Evolutionary conservation across 192 early-diverging fungal genomes (phyloP).

Genomic region (Coemansia sp.): DNA sequence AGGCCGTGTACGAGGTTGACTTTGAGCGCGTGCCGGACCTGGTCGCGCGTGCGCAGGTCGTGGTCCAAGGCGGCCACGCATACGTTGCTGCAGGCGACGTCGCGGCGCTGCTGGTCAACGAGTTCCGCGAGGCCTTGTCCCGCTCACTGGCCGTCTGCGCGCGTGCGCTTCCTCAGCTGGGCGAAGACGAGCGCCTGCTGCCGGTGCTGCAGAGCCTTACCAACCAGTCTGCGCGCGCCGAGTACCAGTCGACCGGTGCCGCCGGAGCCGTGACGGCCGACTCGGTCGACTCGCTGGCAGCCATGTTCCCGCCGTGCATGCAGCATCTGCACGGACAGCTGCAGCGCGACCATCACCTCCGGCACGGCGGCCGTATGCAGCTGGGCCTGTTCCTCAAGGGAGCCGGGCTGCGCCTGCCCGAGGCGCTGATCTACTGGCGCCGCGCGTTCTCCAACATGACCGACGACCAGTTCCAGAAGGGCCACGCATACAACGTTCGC

Average conservation of each 20-base stretch:
- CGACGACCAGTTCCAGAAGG: constrained; percentile 90
- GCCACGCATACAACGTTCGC: constrained; percentile 91
- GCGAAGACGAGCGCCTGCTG: constrained; percentile 86
- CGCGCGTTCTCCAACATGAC: constrained; percentile 73
- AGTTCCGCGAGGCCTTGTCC: constrained; percentile 66
- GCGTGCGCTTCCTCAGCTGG: constrained; percentile 76
- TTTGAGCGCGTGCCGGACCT: constrained; percentile 68
- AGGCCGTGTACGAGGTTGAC: constrained; percentile 59
- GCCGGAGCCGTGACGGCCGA: constrained; percentile 62
- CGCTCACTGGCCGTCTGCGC: constrained; percentile 60
- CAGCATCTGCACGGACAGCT: constrained; percentile 71
- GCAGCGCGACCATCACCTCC: constrained; percentile 71
- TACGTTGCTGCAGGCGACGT: constrained; percentile 74
- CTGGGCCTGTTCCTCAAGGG: constrained; percentile 94
- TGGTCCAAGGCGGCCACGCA: constrained; percentile 62
- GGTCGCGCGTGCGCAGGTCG: constrained; percentile 59
- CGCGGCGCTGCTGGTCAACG: constrained; percentile 66
- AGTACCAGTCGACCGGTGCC: constrained; percentile 57
- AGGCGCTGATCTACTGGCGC: constrained; percentile 91
- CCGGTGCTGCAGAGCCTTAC: constrained; percentile 86
- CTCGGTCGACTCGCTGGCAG: constrained; percentile 64
- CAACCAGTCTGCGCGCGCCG: constrained; percentile 71
- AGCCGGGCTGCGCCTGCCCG: constrained; percentile 81
- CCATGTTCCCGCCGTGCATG: constrained; percentile 93
- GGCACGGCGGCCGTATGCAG: constrained; percentile 86